Evolutionary conservation across 2,329 filamentous ascomycete species (phyloP), one percentile per base, ranked within the genome.

Genomic region (Myriosclerotinia curreyana): DNA sequence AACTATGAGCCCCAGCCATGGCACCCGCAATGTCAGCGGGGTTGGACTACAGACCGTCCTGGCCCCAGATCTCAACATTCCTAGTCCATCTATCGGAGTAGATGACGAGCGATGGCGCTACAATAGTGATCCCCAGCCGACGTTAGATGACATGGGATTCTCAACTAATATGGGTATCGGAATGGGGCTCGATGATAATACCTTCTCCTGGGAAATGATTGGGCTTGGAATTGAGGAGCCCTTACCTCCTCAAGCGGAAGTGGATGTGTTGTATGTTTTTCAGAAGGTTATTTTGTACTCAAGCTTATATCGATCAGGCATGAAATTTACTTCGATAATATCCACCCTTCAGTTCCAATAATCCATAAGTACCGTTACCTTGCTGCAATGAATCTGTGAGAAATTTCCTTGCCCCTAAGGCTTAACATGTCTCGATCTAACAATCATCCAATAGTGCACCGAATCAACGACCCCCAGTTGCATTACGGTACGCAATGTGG

Each of bases 401-500:
- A 55, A 46, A 61, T 28, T 54, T 42, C 20, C 15, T 62, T 40
- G 36, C n/a, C 25, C 12, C 25, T 6, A 31, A 38, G 28, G 4
- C 6, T 44, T 12, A n/a, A 9, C 8, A 3, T 31, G 20, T 11
- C 7, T 15, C 17, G 11, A 40, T 55, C 61, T 63, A 63, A 63
- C 53, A 36, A 22, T 17, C 28, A 64, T 59, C 44, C 59, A 44
- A 17, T 66, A 87, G 85, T 61, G 86, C 91, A n/a, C 92, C 92
- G 22, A 87, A 87, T 67, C 88, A 92, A 79, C 86, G 94, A 34
- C 94, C 95, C 1, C 92, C 94, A 0, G 86, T 96, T 38, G 92
- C 90, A 69, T 79, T 99, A 58, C 87, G 95, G 70, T 99, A 99
- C 77, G 92, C 91, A 63, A 96, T 98, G 82, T 98, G 94, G 94